Evolutionary conservation across 2,329 filamentous ascomycete species (phyloP).

Genomic region (Atkinsonella hypoxylon): DNA sequence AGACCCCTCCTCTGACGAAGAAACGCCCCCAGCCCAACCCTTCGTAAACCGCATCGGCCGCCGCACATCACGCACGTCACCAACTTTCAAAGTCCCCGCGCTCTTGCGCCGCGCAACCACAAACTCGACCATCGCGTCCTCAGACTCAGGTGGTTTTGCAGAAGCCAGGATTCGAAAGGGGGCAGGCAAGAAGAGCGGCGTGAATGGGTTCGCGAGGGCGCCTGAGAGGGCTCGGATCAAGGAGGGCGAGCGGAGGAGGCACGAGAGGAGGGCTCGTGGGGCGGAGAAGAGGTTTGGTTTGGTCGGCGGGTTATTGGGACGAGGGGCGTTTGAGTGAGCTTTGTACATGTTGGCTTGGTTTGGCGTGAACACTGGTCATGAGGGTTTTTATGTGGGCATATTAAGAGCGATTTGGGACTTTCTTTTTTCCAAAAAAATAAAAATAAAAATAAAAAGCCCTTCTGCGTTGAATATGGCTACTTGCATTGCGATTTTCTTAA

Average conservation of each 20-base stretch:
- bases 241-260: slow-evolving; percentile 45
- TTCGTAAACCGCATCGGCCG: slow-evolving; percentile 65
- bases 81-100: slow-evolving; percentile 54
- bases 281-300: slow-evolving; percentile 43
- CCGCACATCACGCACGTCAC: slow-evolving; percentile 30
- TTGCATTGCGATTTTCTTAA: too few species aligned
- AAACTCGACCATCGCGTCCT: slow-evolving; percentile 36
- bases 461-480: too few species aligned
- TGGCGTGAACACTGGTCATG: too few species aligned
- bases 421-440: too few species aligned
- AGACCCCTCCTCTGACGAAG: slow-evolving; percentile 21
- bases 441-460: too few species aligned
- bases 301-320: slow-evolving; percentile 47
- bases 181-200: slow-evolving; percentile 46
- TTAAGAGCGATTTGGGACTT: too few species aligned
- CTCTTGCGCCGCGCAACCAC: slow-evolving; percentile 65
- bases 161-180: slow-evolving; percentile 47
- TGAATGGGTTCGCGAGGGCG: slow-evolving; percentile 49
- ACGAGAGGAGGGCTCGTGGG: slow-evolving; percentile 45
- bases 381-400: too few species aligned
- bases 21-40: too few species aligned
- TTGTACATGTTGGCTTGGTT: too few species aligned
- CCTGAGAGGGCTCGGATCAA: slow-evolving; percentile 42
- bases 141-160: slow-evolving; percentile 16
- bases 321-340: slow-evolving; percentile 29